Percentiles rank a stretch among this genome's conserved stretches.
Conservation (phyloP, 805 yeast species). For the Clavispora carvajalis region DNA sequence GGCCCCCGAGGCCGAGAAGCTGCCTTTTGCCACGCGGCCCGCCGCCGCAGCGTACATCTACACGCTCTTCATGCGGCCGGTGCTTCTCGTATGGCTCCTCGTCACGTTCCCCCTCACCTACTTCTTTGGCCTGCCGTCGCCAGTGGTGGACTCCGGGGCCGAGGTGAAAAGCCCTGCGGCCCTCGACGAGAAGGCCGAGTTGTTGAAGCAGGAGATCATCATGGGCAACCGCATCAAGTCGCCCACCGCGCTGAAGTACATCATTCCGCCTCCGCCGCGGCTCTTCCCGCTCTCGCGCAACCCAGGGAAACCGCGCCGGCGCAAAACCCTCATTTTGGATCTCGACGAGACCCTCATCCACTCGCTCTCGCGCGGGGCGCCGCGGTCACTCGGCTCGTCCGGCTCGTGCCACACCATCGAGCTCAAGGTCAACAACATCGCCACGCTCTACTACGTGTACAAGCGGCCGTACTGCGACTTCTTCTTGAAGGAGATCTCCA, state of each 20-base stretch:
- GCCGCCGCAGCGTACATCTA: too few species aligned
- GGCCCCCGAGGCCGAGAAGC: too few species aligned
- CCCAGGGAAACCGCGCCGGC: constrained; percentile 31
- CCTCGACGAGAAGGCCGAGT: constrained; percentile 29
- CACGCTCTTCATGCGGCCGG: constrained; percentile 47
- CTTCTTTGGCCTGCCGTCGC: constrained; percentile 23
- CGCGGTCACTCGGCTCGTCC: constrained; percentile 33
- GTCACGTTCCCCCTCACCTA: constrained; percentile 51
- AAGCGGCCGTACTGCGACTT: constrained; percentile 89
- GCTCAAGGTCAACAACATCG: constrained; percentile 60
- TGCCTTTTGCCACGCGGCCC: too few species aligned
- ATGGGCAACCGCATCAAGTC: constrained; percentile 37
- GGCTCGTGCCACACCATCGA: constrained; percentile 66
- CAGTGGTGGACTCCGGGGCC: constrained; percentile 1
- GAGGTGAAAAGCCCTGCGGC: constrained; percentile 2
- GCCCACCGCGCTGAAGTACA: constrained; percentile 37
- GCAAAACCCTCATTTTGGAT: constrained; percentile 77
- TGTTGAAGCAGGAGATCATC: constrained; percentile 36
- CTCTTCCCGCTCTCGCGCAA: constrained; percentile 37
- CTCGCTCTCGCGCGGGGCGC: constrained; percentile 68
- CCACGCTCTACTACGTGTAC: constrained; percentile 83
- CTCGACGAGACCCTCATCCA: constrained; percentile 94
- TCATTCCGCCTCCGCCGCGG: constrained; percentile 43
- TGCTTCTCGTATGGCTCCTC: constrained; percentile 44
- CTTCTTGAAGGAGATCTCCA: constrained; percentile 69